Evolutionary conservation across 2,329 filamentous ascomycete genomes (phyloP), one percentile per base, ranked within the genome.

Genomic region (Xylaria sp.): DNA sequence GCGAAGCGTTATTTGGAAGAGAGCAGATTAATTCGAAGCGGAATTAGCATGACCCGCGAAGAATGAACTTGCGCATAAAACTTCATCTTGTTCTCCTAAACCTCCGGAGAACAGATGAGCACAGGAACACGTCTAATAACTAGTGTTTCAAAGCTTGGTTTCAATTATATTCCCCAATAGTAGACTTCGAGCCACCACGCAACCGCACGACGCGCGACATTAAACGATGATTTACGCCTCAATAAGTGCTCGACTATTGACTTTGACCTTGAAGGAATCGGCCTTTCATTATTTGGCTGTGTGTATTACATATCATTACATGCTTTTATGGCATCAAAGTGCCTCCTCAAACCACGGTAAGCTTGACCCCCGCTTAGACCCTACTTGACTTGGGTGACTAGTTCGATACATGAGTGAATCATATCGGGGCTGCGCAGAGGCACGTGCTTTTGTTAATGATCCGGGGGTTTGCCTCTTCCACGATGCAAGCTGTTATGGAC

Each of bases 401-500:
- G 34, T 31, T 44, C 10, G 51, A 59, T 44, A 65, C 48, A 54
- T 34, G 20, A 37, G 23, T 7, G n/a, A 25, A 25, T 13, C n/a
- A 46, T 23, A 15, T 37, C 6, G 41, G 20, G 23, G 20, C 23
- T 31, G 39, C 37, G 59, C 39, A 18, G 48, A 50, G 10, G 15
- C 5, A 23, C 13, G 34, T n/a, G 25, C 7, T 10, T 15, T n/a
- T 15, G 2, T 44, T 51, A 8, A 6, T 41, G 3, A n/a, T 25
- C 41, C 10, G 2, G 55, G 25, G 23, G 25, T 28, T 13, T 4
- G 2, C 46, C 48, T 28, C 34, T 15, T 44, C 41, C 5, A n/a
- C 39, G 28, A 37, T 31, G 39, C 46, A 18, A 10, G 31, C n/a
- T 37, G 44, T 58, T 63, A 72, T 44, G 59, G 64, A 37, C 76